Base-by-base conservation (phyloP, 805 yeast genomes). In the Saccharomycopsis fibuligera region DNA sequence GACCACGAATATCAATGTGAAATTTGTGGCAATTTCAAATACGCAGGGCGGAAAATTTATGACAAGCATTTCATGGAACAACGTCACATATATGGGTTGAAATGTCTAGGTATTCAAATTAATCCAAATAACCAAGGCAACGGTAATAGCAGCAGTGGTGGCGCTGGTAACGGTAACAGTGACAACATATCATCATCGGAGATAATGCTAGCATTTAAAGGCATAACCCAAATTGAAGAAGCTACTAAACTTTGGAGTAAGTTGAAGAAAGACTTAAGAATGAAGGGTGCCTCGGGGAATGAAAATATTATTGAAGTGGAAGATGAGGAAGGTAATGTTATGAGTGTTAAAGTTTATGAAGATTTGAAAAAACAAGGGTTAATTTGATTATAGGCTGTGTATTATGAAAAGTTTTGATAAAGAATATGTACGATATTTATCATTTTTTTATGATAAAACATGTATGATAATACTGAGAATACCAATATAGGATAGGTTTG, bases 361-460 rank as follows among this genome's bases (percentile, higher is more conserved):
- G 97, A 93, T 56, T 70, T 91, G 61, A 86, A 87, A 65, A 83
- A 78, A 56, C 98, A 91, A 66, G 98, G 97, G 0, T 68, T 91
- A 44, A 29, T 49, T 21, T 49, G 30, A 35, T n/a, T n/a, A n/a
- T n/a, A n/a, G n/a, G n/a, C n/a, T n/a, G n/a, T n/a, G n/a, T n/a
- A n/a, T n/a, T n/a, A n/a, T n/a, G n/a, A n/a, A n/a, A n/a, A n/a
- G n/a, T n/a, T n/a, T n/a, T n/a, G n/a, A n/a, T n/a, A n/a, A n/a
- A n/a, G n/a, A n/a, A n/a, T n/a, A n/a, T n/a, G n/a, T n/a, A n/a
- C n/a, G n/a, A n/a, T n/a, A n/a, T n/a, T n/a, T n/a, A n/a, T n/a
- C n/a, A n/a, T n/a, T n/a, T n/a, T n/a, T n/a, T n/a, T n/a, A n/a
- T n/a, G n/a, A n/a, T n/a, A n/a, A n/a, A n/a, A n/a, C n/a, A n/a